A percentile compares a stretch with the other conserved stretches of the same genome.
These are phyloP conservation scores for Juglanconis sp. DNA, from an alignment of 2,329 filamentous ascomycete species.

Conservation along the genomic window DNA sequence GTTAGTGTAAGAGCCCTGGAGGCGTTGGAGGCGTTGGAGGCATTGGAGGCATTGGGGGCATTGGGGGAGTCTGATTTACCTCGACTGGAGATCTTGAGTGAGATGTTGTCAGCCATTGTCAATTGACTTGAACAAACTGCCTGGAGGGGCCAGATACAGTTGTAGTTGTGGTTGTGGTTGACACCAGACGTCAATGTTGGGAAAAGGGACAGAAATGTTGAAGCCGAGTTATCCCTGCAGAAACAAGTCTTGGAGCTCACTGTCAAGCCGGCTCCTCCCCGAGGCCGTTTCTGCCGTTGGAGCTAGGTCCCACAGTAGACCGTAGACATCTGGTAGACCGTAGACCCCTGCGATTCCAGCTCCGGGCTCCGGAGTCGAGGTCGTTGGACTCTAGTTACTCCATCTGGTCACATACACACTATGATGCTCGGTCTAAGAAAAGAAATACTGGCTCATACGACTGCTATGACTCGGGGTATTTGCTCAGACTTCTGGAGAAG, in stretches of 20 bases:
- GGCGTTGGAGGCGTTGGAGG: neutral
- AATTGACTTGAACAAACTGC: too few species aligned
- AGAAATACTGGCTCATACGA: too few species aligned
- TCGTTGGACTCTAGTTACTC: too few species aligned
- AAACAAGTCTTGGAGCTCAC: neutral
- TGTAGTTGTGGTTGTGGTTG: neutral
- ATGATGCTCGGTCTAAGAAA: too few species aligned
- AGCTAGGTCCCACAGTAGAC: neutral
- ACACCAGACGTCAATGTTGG: neutral
- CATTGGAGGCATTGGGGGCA: neutral
- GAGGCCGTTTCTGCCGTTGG: neutral
- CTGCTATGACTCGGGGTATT: too few species aligned
- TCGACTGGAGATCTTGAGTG: slow-evolving; percentile 13
- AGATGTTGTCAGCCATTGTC: slow-evolving; percentile 13
- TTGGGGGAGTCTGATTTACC: neutral
- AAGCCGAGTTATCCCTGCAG: neutral
- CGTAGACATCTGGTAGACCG: too few species aligned
- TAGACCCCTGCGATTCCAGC: too few species aligned
- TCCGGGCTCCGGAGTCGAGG: too few species aligned
- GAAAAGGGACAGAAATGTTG: neutral
- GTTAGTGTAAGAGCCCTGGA: neutral
- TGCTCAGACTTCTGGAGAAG: too few species aligned
- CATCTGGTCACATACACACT: too few species aligned
- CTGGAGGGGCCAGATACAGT: neutral
- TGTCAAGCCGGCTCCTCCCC: neutral